A percentile compares a stretch with the other conserved stretches of the same genome.
These are phyloP conservation scores for Candida loeiensis DNA, from an alignment of 805 yeast genomes.

Conservation along the genomic window DNA sequence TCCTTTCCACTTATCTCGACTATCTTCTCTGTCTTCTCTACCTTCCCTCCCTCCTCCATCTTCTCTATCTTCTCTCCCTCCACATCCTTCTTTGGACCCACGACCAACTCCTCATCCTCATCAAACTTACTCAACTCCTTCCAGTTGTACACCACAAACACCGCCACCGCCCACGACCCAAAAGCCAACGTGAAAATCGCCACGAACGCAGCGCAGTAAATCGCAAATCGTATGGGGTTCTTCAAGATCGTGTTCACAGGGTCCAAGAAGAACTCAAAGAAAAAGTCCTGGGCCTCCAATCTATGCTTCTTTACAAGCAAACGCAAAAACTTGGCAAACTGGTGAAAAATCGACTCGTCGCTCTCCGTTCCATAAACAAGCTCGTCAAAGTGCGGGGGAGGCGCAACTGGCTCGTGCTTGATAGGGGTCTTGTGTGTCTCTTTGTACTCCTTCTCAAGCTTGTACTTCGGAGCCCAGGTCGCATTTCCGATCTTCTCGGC, in stretches of 20 bases:
- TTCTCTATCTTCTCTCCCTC: constrained; percentile 5
- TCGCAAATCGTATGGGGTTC: constrained; percentile 50
- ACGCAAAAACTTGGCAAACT: constrained; percentile 15
- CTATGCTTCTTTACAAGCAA: constrained; percentile 20
- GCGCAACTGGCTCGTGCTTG: constrained; percentile 39
- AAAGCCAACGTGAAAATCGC: constrained; percentile 39
- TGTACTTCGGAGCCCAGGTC: constrained; percentile 58
- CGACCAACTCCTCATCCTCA: background rate
- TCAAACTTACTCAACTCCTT: constrained; percentile 13
- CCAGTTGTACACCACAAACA: constrained; percentile 18
- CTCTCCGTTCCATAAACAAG: constrained; percentile 20
- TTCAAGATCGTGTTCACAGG: constrained; percentile 44
- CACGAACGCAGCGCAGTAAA: constrained; percentile 43
- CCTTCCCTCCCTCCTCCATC: background rate
- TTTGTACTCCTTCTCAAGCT: constrained; percentile 46
- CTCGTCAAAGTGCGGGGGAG: constrained; percentile 42
- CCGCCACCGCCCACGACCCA: constrained; percentile 39
- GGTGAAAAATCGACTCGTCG: constrained; percentile 12
- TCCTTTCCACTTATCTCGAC: background rate
- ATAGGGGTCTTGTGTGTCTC: constrained; percentile 41
- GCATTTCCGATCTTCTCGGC: constrained; percentile 81
- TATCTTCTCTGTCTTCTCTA: background rate
- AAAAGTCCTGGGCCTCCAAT: constrained; percentile 27
- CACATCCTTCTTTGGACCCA: background rate
- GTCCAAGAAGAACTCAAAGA: constrained; percentile 37